Evolutionary conservation across 2,329 filamentous ascomycete genomes (phyloP), one percentile per base, ranked within the genome.

Genomic region (Penicillium griseofulvum): DNA sequence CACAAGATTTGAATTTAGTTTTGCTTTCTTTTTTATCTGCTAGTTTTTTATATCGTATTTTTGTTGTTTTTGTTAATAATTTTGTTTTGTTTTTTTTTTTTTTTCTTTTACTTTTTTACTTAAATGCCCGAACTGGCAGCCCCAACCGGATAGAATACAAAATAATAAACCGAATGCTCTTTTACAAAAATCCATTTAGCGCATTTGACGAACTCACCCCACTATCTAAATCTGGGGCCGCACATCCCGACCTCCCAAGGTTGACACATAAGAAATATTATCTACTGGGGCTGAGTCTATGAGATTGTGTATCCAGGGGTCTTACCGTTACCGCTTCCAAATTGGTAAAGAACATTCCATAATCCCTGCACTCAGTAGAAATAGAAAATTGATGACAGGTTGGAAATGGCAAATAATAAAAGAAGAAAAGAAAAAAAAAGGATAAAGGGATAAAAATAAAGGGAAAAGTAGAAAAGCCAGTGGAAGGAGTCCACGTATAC

Each of bases 171-270:
- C 31, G 12, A 16, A 34, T 12, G 22, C 22, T n/a, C 37, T 14
- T 14, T 29, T 14, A 22, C 8, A 22, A 45, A 16, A 31, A 14
- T 14, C 29, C 22, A 22, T 22, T 28, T 34, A 34, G 31, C 31
- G 12, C 5, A 5, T 22, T 22, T 22, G 22, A 22, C 22, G 22
- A 22, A 22, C 22, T 22, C 22, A 34, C 31, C 16, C 31, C 63
- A 65, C 63, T 52, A 31, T 61, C 61, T 64, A 39, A 65, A 65
- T 60, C 63, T 65, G 63, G 63, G 63, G 63, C 60, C 63, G 63
- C 61, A 62, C 56, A 61, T 61, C 63, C 56, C 55, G 55, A 51
- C 58, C 52, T 29, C 5, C 29, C 11, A 31, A 31, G 11, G 29
- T 61, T 56, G 48, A 63, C 48, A 61, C 11, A 31, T 22, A 22